Percentiles rank a stretch among this genome's conserved stretches.
phyloP scores from a whole-genome alignment of 2,329 filamentous ascomycete genomes.

The Penicillium psychrosexuale region DNA sequence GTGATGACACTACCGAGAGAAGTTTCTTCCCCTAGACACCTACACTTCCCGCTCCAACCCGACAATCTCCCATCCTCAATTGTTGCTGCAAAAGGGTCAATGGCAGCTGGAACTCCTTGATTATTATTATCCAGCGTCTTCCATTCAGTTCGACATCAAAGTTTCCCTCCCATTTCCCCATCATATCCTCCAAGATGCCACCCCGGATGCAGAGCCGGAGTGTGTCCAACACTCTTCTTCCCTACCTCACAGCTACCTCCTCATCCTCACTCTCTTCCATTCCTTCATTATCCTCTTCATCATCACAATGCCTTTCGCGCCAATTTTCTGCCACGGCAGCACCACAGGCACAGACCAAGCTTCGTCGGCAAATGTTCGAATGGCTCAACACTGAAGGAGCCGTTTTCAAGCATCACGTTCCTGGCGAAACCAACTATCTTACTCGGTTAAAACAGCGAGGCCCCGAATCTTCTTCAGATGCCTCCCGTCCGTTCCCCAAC shows the following conservation, averaged over 20 bases:
- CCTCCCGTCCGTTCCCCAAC: slow-evolving; percentile 64
- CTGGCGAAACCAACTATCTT: slow-evolving; percentile 34
- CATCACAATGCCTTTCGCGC: slow-evolving; percentile 24
- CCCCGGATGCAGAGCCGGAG: slow-evolving; percentile 39
- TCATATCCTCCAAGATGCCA: slow-evolving; percentile 33
- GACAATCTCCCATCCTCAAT: slow-evolving; percentile 18
- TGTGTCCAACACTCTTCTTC: slow-evolving; percentile 34
- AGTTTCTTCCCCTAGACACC: slow-evolving; percentile 31
- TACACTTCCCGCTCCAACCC: slow-evolving; percentile 10
- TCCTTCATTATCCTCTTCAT: slow-evolving; percentile 12
- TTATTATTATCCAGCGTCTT: not conserved
- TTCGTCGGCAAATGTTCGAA: slow-evolving; percentile 55
- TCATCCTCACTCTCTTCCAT: slow-evolving; percentile 21
- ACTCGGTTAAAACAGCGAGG: slow-evolving; percentile 17
- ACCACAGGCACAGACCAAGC: slow-evolving; percentile 49
- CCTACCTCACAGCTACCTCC: slow-evolving; percentile 31
- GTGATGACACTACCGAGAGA: slow-evolving; percentile 29
- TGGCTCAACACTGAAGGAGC: slow-evolving; percentile 52
- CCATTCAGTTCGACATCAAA: not conserved
- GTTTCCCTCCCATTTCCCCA: not conserved
- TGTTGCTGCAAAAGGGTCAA: slow-evolving; percentile 11
- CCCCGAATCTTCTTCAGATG: not conserved
- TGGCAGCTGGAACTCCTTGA: slow-evolving; percentile 12
- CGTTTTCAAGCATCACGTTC: slow-evolving; percentile 30
- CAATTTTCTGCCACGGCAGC: slow-evolving; percentile 35